phyloP scores from a whole-genome alignment of 2,329 filamentous ascomycete species.

The Ceratocystis albifundus region DNA sequence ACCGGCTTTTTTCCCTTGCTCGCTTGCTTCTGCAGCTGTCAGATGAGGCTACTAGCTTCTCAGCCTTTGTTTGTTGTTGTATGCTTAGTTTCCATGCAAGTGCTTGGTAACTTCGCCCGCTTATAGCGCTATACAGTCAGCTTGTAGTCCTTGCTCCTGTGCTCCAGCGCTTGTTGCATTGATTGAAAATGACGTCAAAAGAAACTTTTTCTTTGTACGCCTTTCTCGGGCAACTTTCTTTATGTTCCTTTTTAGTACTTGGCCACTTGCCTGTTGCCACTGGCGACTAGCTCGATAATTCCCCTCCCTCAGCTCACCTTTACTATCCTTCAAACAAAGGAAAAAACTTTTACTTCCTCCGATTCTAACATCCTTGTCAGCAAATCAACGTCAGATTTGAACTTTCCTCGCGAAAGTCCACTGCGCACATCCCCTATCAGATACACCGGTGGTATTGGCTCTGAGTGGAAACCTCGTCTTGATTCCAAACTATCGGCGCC shows the following conservation, averaged over 20 bases:
- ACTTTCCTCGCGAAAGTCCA: neutral
- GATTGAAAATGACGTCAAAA: conserved; percentile 3
- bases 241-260: neutral
- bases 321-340: too few species aligned
- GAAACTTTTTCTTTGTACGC: neutral
- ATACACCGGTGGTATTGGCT: neutral
- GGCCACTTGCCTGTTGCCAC: conserved; percentile 1
- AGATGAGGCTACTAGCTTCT: neutral
- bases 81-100: neutral
- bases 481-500: conserved; percentile 13
- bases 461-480: neutral
- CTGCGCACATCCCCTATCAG: neutral
- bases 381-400: conserved; percentile 3
- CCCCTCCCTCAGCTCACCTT: neutral
- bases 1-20: neutral
- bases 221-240: neutral
- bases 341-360: neutral
- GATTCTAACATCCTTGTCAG: neutral
- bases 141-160: neutral
- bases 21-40: neutral
- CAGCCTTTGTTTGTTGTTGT: neutral
- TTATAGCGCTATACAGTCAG: neutral
- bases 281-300: neutral
- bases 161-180: neutral
- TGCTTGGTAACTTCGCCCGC: neutral